Evolutionary conservation across 2,329 filamentous ascomycete species (phyloP).

Genomic region (Coniella vitis): DNA sequence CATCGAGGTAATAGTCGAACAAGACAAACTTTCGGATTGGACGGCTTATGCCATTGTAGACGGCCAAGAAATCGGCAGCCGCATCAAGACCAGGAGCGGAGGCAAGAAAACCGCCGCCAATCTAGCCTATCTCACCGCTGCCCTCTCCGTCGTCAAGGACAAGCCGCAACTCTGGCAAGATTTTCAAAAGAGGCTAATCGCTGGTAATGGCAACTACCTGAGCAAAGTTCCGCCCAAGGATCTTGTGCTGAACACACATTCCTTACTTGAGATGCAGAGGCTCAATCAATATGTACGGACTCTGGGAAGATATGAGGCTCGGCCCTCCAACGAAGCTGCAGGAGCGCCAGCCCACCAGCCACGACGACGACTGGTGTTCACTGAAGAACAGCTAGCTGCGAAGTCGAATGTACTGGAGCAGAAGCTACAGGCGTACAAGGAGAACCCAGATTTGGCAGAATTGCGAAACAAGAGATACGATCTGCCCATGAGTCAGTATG

Average conservation of each 20-base stretch:
- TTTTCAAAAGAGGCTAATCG: background rate
- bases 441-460: background rate
- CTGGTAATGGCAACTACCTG: constrained; percentile 2
- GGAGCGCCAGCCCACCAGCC: background rate
- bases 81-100: background rate
- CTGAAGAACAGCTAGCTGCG: background rate
- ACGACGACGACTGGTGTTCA: background rate
- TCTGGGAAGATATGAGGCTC: background rate
- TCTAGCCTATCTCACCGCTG: background rate
- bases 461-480: constrained; percentile 6
- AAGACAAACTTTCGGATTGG: background rate
- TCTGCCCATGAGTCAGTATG: constrained; percentile 8
- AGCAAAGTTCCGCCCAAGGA: background rate
- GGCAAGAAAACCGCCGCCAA: background rate
- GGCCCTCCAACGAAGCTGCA: background rate
- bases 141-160: background rate
- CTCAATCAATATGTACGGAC: background rate
- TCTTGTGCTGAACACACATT: background rate
- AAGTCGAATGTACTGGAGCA: background rate
- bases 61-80: background rate
- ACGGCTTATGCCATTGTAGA: background rate
- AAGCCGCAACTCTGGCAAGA: background rate
- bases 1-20: background rate
- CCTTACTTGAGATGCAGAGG: background rate
- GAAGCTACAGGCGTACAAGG: background rate